These are phyloP conservation scores for Penicillium sp. DNA, from an alignment of 2,329 filamentous ascomycete species.

Conservation along the genomic window DNA sequence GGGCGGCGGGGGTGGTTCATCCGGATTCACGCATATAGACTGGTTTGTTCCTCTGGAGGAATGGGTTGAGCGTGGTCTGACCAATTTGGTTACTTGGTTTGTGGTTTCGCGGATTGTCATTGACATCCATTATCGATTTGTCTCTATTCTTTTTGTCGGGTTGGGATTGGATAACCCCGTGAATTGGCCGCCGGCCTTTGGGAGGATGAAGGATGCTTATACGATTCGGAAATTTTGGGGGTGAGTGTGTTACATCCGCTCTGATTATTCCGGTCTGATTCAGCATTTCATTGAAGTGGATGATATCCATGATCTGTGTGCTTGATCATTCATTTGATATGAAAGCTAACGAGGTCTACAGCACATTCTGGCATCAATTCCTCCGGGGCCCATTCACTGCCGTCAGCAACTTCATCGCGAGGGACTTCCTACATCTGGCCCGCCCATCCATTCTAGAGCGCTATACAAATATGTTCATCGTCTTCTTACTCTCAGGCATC, in stretches of 20 bases:
- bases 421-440: constrained; percentile 25
- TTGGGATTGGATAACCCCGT: constrained; percentile 16
- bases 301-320: too few species aligned
- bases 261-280: too few species aligned
- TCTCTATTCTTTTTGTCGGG: constrained; percentile 28
- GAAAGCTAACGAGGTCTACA: constrained; percentile 5
- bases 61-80: constrained; percentile 16
- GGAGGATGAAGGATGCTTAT: constrained; percentile 29
- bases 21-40: constrained; percentile 2
- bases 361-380: constrained; percentile 38
- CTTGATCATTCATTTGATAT: too few species aligned
- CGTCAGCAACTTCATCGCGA: constrained; percentile 26
- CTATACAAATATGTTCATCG: constrained; percentile 34
- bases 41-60: constrained; percentile 17
- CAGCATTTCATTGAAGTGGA: too few species aligned
- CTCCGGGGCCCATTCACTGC: constrained; percentile 31
- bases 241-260: constrained; percentile 19
- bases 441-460: constrained; percentile 27
- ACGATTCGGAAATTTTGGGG: constrained; percentile 36
- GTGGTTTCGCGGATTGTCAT: constrained; percentile 23
- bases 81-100: constrained; percentile 21
- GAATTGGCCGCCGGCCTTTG: constrained; percentile 33
- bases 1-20: background rate
- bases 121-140: constrained; percentile 25
- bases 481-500: constrained; percentile 36